Evolutionary conservation across 345 rosid species (phyloP).

Genomic region (Orychophragmus violaceus): DNA sequence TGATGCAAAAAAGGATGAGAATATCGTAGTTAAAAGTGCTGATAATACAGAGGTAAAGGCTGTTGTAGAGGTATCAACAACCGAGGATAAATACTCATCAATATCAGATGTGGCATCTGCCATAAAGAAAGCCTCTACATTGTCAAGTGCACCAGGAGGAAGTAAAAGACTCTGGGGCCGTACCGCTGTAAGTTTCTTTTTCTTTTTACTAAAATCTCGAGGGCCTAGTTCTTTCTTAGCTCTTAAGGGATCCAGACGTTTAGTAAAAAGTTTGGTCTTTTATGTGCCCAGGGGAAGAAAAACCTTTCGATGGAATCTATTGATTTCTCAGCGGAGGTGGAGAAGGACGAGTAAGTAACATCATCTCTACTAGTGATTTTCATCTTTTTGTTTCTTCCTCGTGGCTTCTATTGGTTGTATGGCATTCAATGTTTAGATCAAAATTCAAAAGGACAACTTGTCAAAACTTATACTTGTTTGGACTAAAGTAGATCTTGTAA

Average conservation of each 20-base stretch:
- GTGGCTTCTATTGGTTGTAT: not conserved
- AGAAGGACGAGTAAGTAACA: constrained; percentile 60
- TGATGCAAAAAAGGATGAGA: constrained; percentile 27
- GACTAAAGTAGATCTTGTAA: not conserved
- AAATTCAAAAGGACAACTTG: not conserved
- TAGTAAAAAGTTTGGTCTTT: constrained; percentile 2
- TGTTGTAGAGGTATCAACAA: constrained; percentile 30
- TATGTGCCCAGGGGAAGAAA: constrained; percentile 60
- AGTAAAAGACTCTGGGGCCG: constrained; percentile 53
- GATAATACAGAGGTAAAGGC: constrained; percentile 17
- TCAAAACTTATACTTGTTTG: not conserved
- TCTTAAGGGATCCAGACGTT: not conserved
- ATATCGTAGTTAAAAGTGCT: constrained; percentile 7
- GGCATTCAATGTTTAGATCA: not conserved
- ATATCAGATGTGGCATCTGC: constrained; percentile 23
- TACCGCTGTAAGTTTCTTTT: constrained; percentile 58
- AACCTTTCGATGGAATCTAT: constrained; percentile 75
- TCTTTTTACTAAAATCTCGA: not conserved
- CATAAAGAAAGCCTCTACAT: constrained; percentile 36
- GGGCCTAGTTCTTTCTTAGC: not conserved
- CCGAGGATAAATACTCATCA: constrained; percentile 25
- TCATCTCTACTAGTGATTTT: constrained; percentile 17
- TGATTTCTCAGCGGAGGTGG: constrained; percentile 46
- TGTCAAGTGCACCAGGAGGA: constrained; percentile 37
- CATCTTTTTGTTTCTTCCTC: constrained; percentile 1